Percentiles rank a stretch among this genome's conserved stretches.
Evolutionary conservation across 441 rosid species (phyloP).

Genomic region (Euphorbia corollata): DNA sequence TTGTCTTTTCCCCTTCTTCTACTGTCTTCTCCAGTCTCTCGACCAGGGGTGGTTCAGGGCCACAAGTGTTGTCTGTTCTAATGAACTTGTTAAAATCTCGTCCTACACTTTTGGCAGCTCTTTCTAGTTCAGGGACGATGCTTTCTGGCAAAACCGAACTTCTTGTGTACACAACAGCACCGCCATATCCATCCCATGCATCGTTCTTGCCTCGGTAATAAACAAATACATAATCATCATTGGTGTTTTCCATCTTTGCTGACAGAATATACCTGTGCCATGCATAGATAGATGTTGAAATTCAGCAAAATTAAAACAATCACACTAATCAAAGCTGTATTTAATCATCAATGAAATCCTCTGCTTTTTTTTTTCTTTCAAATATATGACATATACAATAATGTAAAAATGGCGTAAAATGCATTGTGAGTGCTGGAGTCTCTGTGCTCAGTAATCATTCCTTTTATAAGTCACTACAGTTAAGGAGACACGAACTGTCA

Average conservation of each 20-base stretch:
- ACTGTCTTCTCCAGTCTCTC: slow-evolving; percentile 81
- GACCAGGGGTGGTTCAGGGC: slow-evolving; percentile 87
- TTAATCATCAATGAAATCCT: neutral
- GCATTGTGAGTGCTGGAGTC: neutral
- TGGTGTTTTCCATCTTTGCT: slow-evolving; percentile 60
- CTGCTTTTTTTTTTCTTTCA: neutral
- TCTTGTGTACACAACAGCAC: slow-evolving; percentile 87
- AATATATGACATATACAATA: neutral
- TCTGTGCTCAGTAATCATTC: neutral
- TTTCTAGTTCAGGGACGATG: slow-evolving; percentile 77
- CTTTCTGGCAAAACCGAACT: slow-evolving; percentile 53
- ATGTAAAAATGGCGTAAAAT: neutral
- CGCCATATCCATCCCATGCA: slow-evolving; percentile 99
- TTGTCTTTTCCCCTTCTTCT: slow-evolving; percentile 55
- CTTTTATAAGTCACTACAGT: neutral
- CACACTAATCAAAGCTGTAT: neutral
- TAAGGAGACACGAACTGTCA: neutral
- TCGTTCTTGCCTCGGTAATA: slow-evolving; percentile 84
- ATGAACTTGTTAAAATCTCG: slow-evolving; percentile 67
- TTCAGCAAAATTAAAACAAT: neutral
- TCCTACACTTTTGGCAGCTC: slow-evolving; percentile 68
- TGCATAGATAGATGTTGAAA: neutral
- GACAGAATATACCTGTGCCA: slow-evolving; percentile 73
- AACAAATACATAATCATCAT: slow-evolving; percentile 69
- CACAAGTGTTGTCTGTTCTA: slow-evolving; percentile 66